phyloP scores from a whole-genome alignment of 1,284 basidiomycete genomes.

The Papiliotrema terrestris region DNA sequence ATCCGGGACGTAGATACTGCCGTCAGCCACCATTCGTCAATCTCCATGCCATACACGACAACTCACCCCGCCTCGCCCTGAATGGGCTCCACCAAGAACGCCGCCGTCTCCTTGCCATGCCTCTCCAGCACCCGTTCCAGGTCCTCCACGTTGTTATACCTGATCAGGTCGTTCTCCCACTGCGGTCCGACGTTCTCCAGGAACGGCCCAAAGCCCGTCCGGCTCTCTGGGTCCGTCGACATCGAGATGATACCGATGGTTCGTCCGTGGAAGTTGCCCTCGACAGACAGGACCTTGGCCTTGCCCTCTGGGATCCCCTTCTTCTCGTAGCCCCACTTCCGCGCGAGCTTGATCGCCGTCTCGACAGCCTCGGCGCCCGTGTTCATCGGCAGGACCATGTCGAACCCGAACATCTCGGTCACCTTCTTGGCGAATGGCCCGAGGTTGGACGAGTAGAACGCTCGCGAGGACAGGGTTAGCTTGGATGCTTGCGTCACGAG shows the following conservation, averaged over 20 bases:
- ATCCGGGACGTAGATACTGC: conserved; percentile 85
- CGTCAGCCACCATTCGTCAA: not conserved
- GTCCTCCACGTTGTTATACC: conserved; percentile 79
- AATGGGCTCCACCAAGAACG: conserved; percentile 94
- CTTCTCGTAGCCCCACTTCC: conserved; percentile 87
- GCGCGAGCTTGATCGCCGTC: conserved; percentile 70
- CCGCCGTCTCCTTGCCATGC: conserved; percentile 80
- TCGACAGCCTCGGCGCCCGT: conserved; percentile 98
- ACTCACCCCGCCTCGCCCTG: conserved; percentile 95
- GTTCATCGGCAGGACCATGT: conserved; percentile 99
- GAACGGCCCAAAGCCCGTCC: conserved; percentile 86
- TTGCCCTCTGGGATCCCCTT: conserved; percentile 79
- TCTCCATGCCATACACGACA: too few species aligned
- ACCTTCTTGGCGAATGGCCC: conserved; percentile 84
- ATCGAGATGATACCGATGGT: conserved; percentile 88
- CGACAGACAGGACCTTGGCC: conserved; percentile 82
- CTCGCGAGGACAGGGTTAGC: conserved; percentile 89
- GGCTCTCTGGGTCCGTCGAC: conserved; percentile 91
- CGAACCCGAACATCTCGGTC: conserved; percentile 79
- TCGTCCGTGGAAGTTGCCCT: conserved; percentile 94
- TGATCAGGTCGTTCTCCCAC: conserved; percentile 58
- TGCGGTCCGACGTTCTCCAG: conserved; percentile 76
- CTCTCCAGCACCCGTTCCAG: conserved; percentile 75
- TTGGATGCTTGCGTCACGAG: conserved; percentile 82
- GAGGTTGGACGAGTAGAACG: conserved; percentile 93